A percentile compares a stretch with the other conserved stretches of the same genome.
These are phyloP conservation scores for Aureobasidium sp. DNA, from an alignment of 2,329 filamentous ascomycete species.

Conservation along the genomic window DNA sequence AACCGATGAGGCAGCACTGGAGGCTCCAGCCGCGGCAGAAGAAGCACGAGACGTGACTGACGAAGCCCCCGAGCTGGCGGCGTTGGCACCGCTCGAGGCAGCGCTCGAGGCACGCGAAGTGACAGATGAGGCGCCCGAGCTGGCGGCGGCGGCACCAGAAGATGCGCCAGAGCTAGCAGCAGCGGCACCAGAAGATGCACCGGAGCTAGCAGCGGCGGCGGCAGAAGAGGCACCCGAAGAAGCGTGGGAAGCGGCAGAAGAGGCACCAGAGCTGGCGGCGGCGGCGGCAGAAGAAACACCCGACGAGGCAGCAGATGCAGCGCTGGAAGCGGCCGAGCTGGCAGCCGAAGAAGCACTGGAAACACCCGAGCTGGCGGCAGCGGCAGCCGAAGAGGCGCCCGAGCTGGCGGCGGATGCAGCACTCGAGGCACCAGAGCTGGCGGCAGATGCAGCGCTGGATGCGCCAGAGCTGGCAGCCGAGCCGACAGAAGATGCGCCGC, in stretches of 20 bases:
- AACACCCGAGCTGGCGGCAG: slow-evolving; percentile 16
- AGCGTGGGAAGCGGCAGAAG: slow-evolving; percentile 15
- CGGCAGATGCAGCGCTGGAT: slow-evolving; percentile 18
- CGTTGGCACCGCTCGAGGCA: slow-evolving; percentile 18
- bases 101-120: slow-evolving; percentile 12
- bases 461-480: slow-evolving; percentile 14
- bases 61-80: slow-evolving; percentile 18
- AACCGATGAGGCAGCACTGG: slow-evolving; percentile 17
- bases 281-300: slow-evolving; percentile 17
- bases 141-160: slow-evolving; percentile 18
- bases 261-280: slow-evolving; percentile 17
- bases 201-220: slow-evolving; percentile 19
- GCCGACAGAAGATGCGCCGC: slow-evolving; percentile 17
- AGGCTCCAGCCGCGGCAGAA: slow-evolving; percentile 13
- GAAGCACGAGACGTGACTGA: slow-evolving; percentile 17
- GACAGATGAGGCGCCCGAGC: slow-evolving; percentile 17
- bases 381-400: slow-evolving; percentile 17
- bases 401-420: slow-evolving; percentile 11
- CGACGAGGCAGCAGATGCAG: slow-evolving; percentile 17
- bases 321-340: slow-evolving; percentile 15
- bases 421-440: slow-evolving; percentile 17
- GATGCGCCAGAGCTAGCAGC: slow-evolving; percentile 14
- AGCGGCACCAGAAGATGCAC: slow-evolving; percentile 17
- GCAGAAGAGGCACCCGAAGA: slow-evolving; percentile 17
- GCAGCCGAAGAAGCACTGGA: slow-evolving; percentile 14